Percentiles rank a stretch among this genome's conserved stretches.
Evolutionary conservation across 345 rosid species (phyloP).

Genomic region (Lumnitzera littorea): DNA sequence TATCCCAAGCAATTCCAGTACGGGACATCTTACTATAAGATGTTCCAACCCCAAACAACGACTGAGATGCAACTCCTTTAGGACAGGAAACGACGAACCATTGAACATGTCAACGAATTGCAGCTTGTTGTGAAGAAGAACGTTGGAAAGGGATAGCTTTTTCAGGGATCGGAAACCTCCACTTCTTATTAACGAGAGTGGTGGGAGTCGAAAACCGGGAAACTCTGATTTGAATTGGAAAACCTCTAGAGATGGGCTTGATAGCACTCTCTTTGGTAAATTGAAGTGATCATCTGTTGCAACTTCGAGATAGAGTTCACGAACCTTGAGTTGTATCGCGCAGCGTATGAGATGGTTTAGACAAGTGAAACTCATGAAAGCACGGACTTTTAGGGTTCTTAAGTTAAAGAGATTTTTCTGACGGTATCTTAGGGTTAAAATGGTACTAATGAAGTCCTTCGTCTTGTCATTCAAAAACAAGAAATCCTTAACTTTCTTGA

Average conservation of each 20-base stretch:
- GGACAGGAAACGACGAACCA: slow-evolving; percentile 53
- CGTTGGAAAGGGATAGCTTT: slow-evolving; percentile 45
- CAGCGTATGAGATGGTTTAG: slow-evolving; percentile 61
- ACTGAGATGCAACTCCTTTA: slow-evolving; percentile 45
- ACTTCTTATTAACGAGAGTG: slow-evolving; percentile 30
- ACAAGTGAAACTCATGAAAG: slow-evolving; percentile 47
- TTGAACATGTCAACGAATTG: slow-evolving; percentile 52
- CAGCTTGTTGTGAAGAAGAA: slow-evolving; percentile 41
- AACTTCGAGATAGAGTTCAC: slow-evolving; percentile 67
- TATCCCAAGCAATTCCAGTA: slow-evolving; percentile 41
- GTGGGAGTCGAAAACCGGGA: slow-evolving; percentile 74
- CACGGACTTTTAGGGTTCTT: slow-evolving; percentile 52
- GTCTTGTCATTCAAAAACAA: slow-evolving; percentile 4
- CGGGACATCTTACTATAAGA: slow-evolving; percentile 51
- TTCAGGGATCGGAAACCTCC: slow-evolving; percentile 51
- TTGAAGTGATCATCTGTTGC: slow-evolving; percentile 69
- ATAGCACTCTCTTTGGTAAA: slow-evolving; percentile 55
- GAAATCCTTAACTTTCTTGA: slow-evolving; percentile 5
- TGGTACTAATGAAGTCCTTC: slow-evolving; percentile 34
- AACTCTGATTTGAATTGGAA: slow-evolving; percentile 47
- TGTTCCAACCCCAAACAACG: slow-evolving; percentile 45
- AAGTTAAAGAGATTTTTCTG: slow-evolving; percentile 36
- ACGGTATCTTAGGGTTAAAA: slow-evolving; percentile 28
- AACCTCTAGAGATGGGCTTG: slow-evolving; percentile 41
- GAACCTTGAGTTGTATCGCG: slow-evolving; percentile 60